These are phyloP conservation scores for Paraconiothyrium sp. DNA, from an alignment of 2,329 filamentous ascomycete genomes.

Conservation along the genomic window DNA sequence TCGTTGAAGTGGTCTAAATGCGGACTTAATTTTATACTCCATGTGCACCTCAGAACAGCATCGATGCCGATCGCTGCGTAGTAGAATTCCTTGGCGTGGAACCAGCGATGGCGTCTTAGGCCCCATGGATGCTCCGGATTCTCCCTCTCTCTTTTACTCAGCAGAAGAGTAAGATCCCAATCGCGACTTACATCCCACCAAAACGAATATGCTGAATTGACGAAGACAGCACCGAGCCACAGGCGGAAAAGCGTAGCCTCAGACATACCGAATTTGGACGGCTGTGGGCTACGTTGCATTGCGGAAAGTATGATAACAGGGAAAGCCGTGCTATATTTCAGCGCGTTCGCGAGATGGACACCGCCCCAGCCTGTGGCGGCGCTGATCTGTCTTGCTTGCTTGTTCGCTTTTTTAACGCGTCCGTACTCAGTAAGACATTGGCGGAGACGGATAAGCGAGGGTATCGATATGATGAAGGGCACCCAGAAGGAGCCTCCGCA, in stretches of 20 bases:
- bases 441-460: slow-evolving; percentile 84
- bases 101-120: slow-evolving; percentile 76
- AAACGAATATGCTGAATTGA: slow-evolving; percentile 95
- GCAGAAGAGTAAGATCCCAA: slow-evolving; percentile 92
- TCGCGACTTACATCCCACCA: slow-evolving; percentile 98
- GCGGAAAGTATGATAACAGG: slow-evolving; percentile 86
- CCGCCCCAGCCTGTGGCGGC: slow-evolving; percentile 74
- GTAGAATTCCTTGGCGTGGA: slow-evolving; percentile 78
- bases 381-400: slow-evolving; percentile 48
- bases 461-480: slow-evolving; percentile 83
- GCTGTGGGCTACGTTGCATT: slow-evolving; percentile 72
- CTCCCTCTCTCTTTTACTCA: slow-evolving; percentile 64
- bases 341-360: slow-evolving; percentile 89
- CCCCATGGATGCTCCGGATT: slow-evolving; percentile 77
- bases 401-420: slow-evolving; percentile 70
- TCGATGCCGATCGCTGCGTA: slow-evolving; percentile 84
- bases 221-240: slow-evolving; percentile 73
- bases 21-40: slow-evolving; percentile 86
- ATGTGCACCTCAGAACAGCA: slow-evolving; percentile 84
- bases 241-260: slow-evolving; percentile 65
- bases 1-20: slow-evolving; percentile 86
- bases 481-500: slow-evolving; percentile 84
- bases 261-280: slow-evolving; percentile 61
- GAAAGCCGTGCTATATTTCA: slow-evolving; percentile 94
- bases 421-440: slow-evolving; percentile 92